Conservation (phyloP, 1,139 yeast genomes). For the Geotrichum phurueaensis region DNA sequence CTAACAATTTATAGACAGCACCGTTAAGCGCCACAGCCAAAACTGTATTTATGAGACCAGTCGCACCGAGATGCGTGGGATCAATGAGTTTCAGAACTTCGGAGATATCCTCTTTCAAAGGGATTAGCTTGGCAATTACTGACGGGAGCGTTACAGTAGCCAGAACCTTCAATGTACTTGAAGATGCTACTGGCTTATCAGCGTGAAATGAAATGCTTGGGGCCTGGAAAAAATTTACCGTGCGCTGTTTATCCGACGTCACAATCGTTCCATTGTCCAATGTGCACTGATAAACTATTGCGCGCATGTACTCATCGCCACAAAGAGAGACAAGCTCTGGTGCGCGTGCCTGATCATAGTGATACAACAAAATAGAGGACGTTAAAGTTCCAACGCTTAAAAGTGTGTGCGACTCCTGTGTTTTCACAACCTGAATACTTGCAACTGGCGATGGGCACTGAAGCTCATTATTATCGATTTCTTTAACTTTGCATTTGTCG, state of each 20-base stretch:
- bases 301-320: slow-evolving; percentile 30
- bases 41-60: neutral
- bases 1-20: neutral
- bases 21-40: neutral
- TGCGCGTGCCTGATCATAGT: neutral
- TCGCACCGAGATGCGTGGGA: neutral
- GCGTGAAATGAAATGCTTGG: neutral
- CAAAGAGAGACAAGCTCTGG: slow-evolving; percentile 41
- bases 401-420: slow-evolving; percentile 2
- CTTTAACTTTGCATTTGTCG: slow-evolving; percentile 10
- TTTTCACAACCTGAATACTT: neutral
- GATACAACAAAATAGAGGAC: neutral
- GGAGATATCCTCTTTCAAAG: neutral
- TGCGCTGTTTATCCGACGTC: slow-evolving; percentile 11
- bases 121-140: slow-evolving; percentile 3
- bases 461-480: neutral
- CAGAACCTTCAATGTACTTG: slow-evolving; percentile 3
- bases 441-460: neutral
- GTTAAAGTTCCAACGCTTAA: slow-evolving; percentile 1
- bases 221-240: neutral
- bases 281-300: slow-evolving; percentile 1
- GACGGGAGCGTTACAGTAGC: slow-evolving; percentile 5
- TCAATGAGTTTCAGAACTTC: neutral
- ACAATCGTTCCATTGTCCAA: slow-evolving; percentile 6
- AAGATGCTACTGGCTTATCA: neutral